These are phyloP conservation scores for Rosellinia necatrix DNA, from an alignment of 2,329 filamentous ascomycete species.

Conservation along the genomic window DNA sequence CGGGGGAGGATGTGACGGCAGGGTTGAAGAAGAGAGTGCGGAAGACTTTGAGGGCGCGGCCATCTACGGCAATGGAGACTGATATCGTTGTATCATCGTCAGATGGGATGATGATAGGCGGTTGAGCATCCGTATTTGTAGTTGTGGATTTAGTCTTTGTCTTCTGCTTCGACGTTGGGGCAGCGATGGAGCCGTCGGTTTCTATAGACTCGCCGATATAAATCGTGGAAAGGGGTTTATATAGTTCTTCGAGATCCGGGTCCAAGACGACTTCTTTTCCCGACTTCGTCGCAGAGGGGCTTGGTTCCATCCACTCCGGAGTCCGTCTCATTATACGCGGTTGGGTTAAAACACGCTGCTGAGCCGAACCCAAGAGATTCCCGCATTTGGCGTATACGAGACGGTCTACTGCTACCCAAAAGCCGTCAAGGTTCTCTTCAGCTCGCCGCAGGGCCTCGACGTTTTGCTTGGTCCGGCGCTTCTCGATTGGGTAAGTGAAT, in stretches of 20 bases:
- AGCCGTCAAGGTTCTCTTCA: background rate
- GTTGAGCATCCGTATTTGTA: background rate
- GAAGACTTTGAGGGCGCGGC: conserved; percentile 43
- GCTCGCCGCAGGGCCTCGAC: background rate
- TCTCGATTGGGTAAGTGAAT: background rate
- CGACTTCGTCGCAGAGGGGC: background rate
- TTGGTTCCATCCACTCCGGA: background rate
- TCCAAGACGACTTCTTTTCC: background rate
- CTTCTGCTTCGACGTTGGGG: background rate
- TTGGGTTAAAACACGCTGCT: background rate
- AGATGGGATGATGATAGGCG: background rate
- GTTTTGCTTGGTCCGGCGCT: background rate
- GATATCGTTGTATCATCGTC: background rate
- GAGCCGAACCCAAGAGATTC: background rate
- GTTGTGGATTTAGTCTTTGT: background rate
- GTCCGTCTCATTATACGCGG: background rate
- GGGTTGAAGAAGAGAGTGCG: conserved; percentile 49
- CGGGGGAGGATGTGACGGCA: conserved; percentile 42
- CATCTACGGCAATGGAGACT: conserved; percentile 32
- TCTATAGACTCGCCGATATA: background rate
- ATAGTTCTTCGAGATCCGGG: background rate
- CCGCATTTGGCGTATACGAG: background rate
- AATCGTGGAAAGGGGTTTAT: background rate
- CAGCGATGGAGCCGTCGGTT: background rate
- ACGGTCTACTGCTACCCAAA: background rate